These are phyloP conservation scores for Cyclostephanos tholiformis DNA, from an alignment of 108 stramenopile genomes.

Conservation along the genomic window DNA sequence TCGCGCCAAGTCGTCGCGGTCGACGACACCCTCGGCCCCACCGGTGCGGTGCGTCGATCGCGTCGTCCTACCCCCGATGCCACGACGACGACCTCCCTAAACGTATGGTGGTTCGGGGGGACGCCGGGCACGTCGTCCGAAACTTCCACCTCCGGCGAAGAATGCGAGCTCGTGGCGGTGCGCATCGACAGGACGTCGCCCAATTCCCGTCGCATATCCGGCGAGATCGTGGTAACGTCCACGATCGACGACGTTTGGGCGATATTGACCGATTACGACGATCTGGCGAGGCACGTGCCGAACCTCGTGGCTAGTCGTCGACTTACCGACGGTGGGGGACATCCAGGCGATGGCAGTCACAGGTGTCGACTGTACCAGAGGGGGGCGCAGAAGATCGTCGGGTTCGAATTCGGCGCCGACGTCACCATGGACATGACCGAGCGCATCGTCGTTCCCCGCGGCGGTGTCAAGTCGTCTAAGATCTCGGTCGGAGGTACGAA, in stretches of 20 bases:
- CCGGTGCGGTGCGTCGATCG: too few relatives aligned
- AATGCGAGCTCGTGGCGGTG: conserved; percentile 64
- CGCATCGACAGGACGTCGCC: conserved; percentile 62
- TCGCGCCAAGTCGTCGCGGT: background rate
- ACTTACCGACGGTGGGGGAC: conserved; percentile 17
- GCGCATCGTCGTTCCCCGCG: conserved; percentile 28
- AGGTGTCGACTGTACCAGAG: conserved; percentile 64
- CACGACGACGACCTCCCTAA: conserved; percentile 24
- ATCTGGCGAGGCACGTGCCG: conserved; percentile 63
- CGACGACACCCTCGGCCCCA: background rate
- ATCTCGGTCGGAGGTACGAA: background rate
- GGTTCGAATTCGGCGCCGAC: conserved; percentile 74
- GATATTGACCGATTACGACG: conserved; percentile 75
- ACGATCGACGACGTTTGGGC: conserved; percentile 62
- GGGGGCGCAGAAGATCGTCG: conserved; percentile 78
- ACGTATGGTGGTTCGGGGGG: conserved; percentile 55
- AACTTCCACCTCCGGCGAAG: conserved; percentile 31
- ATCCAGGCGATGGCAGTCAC: conserved; percentile 40
- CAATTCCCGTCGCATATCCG: conserved; percentile 65
- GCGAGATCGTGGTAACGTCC: conserved; percentile 58
- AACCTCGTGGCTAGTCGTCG: conserved; percentile 62
- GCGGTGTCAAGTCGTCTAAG: background rate
- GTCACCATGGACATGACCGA: conserved; percentile 77
- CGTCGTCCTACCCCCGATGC: too few relatives aligned
- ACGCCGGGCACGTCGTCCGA: conserved; percentile 28